A percentile compares a stretch with the other conserved stretches of the same genome.
These are phyloP conservation scores for Millerozyma miso DNA, from an alignment of 805 yeast species.

Conservation along the genomic window DNA sequence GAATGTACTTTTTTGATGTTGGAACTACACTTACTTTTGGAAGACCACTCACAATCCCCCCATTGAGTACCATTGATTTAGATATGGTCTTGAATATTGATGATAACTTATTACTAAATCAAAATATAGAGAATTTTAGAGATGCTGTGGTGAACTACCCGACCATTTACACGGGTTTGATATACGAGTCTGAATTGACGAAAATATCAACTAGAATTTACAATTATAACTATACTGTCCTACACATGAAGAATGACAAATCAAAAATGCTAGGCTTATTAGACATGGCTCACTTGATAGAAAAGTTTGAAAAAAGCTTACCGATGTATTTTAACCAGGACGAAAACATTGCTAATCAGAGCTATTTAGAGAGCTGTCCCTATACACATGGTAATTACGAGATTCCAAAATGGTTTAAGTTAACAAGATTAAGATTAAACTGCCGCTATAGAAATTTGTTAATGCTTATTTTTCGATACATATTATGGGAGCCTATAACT, in stretches of 20 bases:
- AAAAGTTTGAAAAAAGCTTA: constrained; percentile 9
- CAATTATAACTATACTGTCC: constrained; percentile 15
- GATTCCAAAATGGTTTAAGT: constrained; percentile 15
- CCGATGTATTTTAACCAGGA: constrained; percentile 10
- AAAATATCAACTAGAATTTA: constrained; percentile 17
- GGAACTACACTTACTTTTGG: constrained; percentile 19
- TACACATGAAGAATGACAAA: constrained; percentile 16
- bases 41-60: constrained; percentile 17
- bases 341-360: constrained; percentile 9
- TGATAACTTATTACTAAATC: constrained; percentile 12
- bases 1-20: constrained; percentile 19
- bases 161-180: constrained; percentile 16
- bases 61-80: constrained; percentile 16
- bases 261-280: constrained; percentile 18
- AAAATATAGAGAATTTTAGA: constrained; percentile 5
- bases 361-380: background rate
- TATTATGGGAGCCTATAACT: constrained; percentile 15
- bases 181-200: constrained; percentile 17
- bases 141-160: constrained; percentile 13
- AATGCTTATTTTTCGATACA: constrained; percentile 16
- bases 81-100: constrained; percentile 15
- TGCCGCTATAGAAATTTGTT: constrained; percentile 14
- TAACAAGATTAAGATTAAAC: constrained; percentile 15
- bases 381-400: constrained; percentile 4
- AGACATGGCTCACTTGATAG: constrained; percentile 17